These are phyloP conservation scores for Bidens hawaiensis DNA, from an alignment of 140 eudicot species.

Conservation along the genomic window DNA sequence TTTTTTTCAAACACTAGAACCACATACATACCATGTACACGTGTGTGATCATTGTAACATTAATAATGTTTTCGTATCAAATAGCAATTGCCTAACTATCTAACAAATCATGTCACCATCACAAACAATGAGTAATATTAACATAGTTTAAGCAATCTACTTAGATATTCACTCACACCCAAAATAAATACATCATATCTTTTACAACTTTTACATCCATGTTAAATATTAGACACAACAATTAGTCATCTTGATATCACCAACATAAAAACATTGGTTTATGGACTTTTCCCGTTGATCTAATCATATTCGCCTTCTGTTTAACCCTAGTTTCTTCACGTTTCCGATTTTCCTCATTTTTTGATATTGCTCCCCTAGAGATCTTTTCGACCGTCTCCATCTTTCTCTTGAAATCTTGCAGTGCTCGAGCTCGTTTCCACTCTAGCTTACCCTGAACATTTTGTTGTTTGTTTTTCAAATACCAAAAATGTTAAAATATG, in stretches of 20 bases:
- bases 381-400: constrained; percentile 16
- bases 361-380: constrained; percentile 1
- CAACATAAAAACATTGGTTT: constrained; percentile 22
- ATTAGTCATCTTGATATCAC: not conserved
- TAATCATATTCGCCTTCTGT: constrained; percentile 17
- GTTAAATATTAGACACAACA: not conserved
- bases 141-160: not conserved
- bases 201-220: not conserved
- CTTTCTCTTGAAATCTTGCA: constrained; percentile 16
- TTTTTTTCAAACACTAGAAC: not conserved
- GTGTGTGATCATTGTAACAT: constrained; percentile 12
- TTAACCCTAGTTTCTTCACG: constrained; percentile 21
- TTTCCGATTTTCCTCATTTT: not conserved
- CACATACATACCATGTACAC: not conserved
- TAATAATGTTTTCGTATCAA: not conserved
- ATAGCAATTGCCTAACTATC: not conserved
- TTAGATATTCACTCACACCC: not conserved
- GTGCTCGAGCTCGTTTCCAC: constrained; percentile 23
- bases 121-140: too few species aligned
- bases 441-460: constrained; percentile 20
- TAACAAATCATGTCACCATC: not conserved
- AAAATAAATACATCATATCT: not conserved
- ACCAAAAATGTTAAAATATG: not conserved
- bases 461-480: not conserved
- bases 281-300: constrained; percentile 20